Evolutionary conservation across 1,139 yeast species (phyloP), one percentile per base, ranked within the genome.

Genomic region (Diutina ranongensis): DNA sequence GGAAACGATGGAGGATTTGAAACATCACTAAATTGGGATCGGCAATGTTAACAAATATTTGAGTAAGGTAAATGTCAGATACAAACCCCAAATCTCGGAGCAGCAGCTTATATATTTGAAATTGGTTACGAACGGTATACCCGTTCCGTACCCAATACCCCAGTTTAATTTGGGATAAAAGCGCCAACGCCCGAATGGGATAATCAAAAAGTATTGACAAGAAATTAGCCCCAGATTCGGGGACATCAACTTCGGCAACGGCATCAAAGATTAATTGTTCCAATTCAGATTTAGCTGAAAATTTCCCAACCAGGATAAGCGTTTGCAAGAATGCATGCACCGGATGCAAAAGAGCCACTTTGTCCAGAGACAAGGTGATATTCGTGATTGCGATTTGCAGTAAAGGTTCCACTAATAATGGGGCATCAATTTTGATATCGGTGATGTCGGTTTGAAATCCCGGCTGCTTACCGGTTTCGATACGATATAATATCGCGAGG

Each of bases 81-180:
- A 79, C 68, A 57, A 74, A 87, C 0, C 96, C 94, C 51, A 78
- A 76, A 52, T 92, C 97, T 46, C 97, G 68, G 45, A 89, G 71
- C 7, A 88, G 85, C n/a, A 88, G 76, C 40, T 85, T 75, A 59
- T 92, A 92, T 51, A 88, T 78, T 53, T 80, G 83, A 52, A 84
- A 71, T 57, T 92, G 97, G 32, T 81, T 80, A 45, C 84, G 72
- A 12, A 87, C 79, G 41, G 92, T 82, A 50, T 78, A 74, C 1
- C 76, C 72, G 59, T 77, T 77, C 53, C 83, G 64, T 0, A 76
- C 81, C 82, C 82, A 76, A 47, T 71, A 68, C 0, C 81, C 81
- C 0, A 76, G 67, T 50, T 76, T 76, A 2, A 76, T 74, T 52
- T 76, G 82, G 0, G 80, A 71, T 61, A 73, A 60, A 10, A 76